A percentile compares a stretch with the other conserved stretches of the same genome.
Conservation (phyloP, 2,329 filamentous ascomycete species). For the Neofusicoccum kwambonambiense region DNA sequence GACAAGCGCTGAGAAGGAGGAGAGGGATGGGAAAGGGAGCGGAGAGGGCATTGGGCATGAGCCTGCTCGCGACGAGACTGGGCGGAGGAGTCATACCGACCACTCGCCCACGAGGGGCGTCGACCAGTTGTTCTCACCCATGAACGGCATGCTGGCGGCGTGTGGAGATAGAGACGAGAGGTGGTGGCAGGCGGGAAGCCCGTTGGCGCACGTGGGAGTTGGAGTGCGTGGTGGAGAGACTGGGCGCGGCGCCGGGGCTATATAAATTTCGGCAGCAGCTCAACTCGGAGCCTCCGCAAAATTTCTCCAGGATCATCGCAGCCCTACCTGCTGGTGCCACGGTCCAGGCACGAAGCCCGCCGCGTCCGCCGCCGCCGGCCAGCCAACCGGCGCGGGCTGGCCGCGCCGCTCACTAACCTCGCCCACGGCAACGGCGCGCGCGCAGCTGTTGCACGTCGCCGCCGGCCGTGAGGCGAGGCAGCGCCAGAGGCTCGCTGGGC, state of each 20-base stretch:
- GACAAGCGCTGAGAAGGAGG: not conserved
- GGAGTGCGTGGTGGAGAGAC: not conserved
- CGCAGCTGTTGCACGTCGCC: too few relatives aligned
- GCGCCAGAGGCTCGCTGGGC: too few relatives aligned
- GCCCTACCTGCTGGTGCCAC: not conserved
- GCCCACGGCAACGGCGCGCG: too few relatives aligned
- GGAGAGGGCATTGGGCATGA: too few relatives aligned
- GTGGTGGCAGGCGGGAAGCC: not conserved
- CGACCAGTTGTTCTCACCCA: conserved; percentile 4
- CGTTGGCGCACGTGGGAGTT: conserved; percentile 4
- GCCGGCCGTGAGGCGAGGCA: not conserved
- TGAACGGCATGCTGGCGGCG: conserved; percentile 2
- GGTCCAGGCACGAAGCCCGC: not conserved
- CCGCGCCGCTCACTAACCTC: too few relatives aligned
- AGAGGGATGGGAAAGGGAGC: not conserved
- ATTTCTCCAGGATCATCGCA: conserved; percentile 16
- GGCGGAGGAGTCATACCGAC: conserved; percentile 13
- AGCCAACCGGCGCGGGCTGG: too few relatives aligned
- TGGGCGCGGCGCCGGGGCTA: not conserved
- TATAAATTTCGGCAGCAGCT: not conserved
- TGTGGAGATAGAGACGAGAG: not conserved
- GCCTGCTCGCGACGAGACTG: not conserved
- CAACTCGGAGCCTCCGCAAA: conserved; percentile 7
- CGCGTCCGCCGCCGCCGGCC: too few relatives aligned
- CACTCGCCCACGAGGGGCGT: not conserved